Evolutionary conservation across 2,329 filamentous ascomycete genomes (phyloP).

Genomic region (Bipolaris victoriae): DNA sequence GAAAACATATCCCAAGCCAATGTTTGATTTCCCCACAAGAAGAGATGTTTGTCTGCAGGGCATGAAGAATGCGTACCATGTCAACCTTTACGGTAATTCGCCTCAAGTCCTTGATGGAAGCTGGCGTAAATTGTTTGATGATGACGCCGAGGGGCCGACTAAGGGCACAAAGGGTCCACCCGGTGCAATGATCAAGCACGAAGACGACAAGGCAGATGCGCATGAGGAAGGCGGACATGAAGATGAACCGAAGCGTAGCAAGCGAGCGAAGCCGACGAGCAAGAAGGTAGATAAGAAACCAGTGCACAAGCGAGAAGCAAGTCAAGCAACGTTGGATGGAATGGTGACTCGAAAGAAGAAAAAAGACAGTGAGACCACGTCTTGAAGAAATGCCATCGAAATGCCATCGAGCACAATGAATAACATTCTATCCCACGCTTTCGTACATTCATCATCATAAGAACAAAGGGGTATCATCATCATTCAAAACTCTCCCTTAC

Average conservation of each 20-base stretch:
- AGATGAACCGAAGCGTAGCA: constrained; percentile 15
- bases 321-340: constrained; percentile 53
- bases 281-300: constrained; percentile 66
- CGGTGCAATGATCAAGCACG: constrained; percentile 47
- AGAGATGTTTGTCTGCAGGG: constrained; percentile 67
- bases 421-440: neutral
- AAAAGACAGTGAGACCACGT: constrained; percentile 25
- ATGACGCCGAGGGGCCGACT: constrained; percentile 55
- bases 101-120: constrained; percentile 66
- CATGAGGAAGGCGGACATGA: constrained; percentile 18
- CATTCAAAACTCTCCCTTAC: constrained; percentile 43
- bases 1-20: constrained; percentile 70
- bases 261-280: constrained; percentile 46
- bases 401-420: neutral
- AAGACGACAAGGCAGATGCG: constrained; percentile 26
- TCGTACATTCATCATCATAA: neutral
- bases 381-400: constrained; percentile 17
- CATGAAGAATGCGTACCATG: constrained; percentile 73
- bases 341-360: constrained; percentile 43
- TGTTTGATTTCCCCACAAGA: constrained; percentile 74
- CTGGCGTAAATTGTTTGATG: constrained; percentile 59
- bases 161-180: constrained; percentile 49
- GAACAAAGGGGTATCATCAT: constrained; percentile 35
- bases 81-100: constrained; percentile 70
- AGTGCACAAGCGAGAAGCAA: constrained; percentile 63